phyloP scores from a whole-genome alignment of 2,329 filamentous ascomycete species.

The Zasmidium angulare region DNA sequence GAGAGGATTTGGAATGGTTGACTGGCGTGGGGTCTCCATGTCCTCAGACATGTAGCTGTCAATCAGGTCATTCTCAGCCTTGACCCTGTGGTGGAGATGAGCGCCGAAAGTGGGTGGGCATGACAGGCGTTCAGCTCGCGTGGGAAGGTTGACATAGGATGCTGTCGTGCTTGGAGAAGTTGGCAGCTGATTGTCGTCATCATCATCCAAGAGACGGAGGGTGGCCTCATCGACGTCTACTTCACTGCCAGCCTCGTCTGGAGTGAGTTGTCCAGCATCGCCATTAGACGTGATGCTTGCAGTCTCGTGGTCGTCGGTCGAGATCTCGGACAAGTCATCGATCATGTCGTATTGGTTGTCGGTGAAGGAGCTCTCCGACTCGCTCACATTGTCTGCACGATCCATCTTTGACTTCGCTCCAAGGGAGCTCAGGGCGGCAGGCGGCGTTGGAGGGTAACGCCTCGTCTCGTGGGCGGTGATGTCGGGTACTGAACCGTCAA shows the following conservation, averaged over 20 bases:
- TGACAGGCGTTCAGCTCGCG: too few relatives aligned
- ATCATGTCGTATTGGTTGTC: slow-evolving; percentile 35
- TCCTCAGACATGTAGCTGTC: slow-evolving; percentile 33
- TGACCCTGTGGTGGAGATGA: slow-evolving; percentile 9
- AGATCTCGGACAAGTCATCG: slow-evolving; percentile 34
- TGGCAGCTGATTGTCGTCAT: slow-evolving; percentile 8
- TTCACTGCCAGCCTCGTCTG: slow-evolving; percentile 18
- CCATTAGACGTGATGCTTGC: slow-evolving; percentile 31
- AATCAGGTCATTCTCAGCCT: slow-evolving; percentile 26
- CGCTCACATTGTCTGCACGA: slow-evolving; percentile 15
- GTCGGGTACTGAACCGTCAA: slow-evolving; percentile 31
- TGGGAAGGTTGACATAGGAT: slow-evolving; percentile 11
- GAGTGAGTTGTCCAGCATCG: slow-evolving; percentile 19
- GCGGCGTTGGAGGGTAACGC: slow-evolving; percentile 25
- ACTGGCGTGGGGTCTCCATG: slow-evolving; percentile 35
- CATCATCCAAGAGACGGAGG: background rate
- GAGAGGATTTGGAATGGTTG: slow-evolving; percentile 17
- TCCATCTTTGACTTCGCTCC: slow-evolving; percentile 26
- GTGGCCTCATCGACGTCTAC: slow-evolving; percentile 22
- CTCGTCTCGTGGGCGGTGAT: slow-evolving; percentile 17
- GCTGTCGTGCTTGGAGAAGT: slow-evolving; percentile 4
- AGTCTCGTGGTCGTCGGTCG: slow-evolving; percentile 33
- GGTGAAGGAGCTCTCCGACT: slow-evolving; percentile 21
- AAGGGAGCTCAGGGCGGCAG: slow-evolving; percentile 31
- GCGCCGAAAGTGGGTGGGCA: too few relatives aligned